Evolutionary conservation across 345 rosid genomes (phyloP).

Genomic region (Pistacia integerrima): DNA sequence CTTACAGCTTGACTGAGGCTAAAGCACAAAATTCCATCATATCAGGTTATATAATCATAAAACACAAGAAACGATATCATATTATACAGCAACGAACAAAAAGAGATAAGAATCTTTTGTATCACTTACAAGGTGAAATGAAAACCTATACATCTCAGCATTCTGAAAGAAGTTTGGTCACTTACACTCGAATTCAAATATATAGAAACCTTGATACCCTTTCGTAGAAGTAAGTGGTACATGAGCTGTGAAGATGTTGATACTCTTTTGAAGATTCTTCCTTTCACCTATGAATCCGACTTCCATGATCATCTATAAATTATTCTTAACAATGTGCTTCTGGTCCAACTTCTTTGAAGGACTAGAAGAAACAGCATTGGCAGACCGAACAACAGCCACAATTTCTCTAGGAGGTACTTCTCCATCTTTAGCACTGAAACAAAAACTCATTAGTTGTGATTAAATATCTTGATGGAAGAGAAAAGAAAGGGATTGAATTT

Average conservation of each 20-base stretch:
- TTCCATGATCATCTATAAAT: constrained; percentile 50
- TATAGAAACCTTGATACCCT: constrained; percentile 60
- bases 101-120: background rate
- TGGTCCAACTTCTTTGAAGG: constrained; percentile 50
- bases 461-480: background rate
- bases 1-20: too few species aligned
- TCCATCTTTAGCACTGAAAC: constrained; percentile 43
- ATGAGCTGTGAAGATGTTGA: constrained; percentile 26
- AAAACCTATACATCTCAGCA: constrained; percentile 57
- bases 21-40: too few species aligned
- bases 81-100: too few species aligned
- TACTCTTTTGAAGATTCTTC: constrained; percentile 21
- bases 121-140: constrained; percentile 53
- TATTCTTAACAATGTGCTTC: constrained; percentile 47
- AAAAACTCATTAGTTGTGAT: constrained; percentile 13
- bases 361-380: constrained; percentile 36
- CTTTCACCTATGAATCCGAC: constrained; percentile 32
- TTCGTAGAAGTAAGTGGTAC: constrained; percentile 43
- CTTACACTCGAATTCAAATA: constrained; percentile 46
- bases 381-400: constrained; percentile 74
- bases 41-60: too few species aligned
- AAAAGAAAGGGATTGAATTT: background rate
- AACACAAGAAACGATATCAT: too few species aligned
- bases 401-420: constrained; percentile 47
- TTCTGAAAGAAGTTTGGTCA: constrained; percentile 38